Percentiles rank a stretch among this genome's conserved stretches.
Conservation (phyloP, 352 stramenopile species). For the Peronosclerospora sorghi region DNA sequence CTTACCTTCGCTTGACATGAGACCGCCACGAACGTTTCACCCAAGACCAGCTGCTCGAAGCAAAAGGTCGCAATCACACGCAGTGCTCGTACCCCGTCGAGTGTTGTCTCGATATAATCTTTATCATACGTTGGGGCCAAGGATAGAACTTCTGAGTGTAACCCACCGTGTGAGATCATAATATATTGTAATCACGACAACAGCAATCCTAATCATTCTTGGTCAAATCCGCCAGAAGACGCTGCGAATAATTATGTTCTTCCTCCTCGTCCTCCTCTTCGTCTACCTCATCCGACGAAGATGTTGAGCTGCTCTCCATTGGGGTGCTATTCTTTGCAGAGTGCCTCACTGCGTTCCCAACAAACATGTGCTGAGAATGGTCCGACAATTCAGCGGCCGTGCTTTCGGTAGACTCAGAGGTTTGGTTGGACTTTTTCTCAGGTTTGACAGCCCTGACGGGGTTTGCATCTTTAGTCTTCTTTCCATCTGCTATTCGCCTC, state of each 20-base stretch:
- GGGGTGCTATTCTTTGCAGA: slow-evolving; percentile 9
- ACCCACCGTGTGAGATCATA: slow-evolving; percentile 7
- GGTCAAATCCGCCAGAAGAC: slow-evolving; percentile 58
- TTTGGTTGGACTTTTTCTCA: slow-evolving; percentile 14
- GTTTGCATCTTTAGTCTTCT: slow-evolving; percentile 5
- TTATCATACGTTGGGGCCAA: too few species aligned
- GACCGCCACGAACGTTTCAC: too few species aligned
- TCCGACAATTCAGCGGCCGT: slow-evolving; percentile 25
- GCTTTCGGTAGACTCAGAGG: slow-evolving; percentile 17
- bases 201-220: slow-evolving; percentile 41
- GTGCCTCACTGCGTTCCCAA: slow-evolving; percentile 12
- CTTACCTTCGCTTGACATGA: too few species aligned
- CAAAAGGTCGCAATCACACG: too few species aligned
- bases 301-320: slow-evolving; percentile 23
- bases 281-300: slow-evolving; percentile 43
- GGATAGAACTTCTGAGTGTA: too few species aligned
- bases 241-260: slow-evolving; percentile 78
- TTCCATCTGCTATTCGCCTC: slow-evolving; percentile 25
- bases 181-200: slow-evolving; percentile 13
- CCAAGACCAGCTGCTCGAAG: too few species aligned
- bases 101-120: too few species aligned
- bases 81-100: too few species aligned
- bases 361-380: slow-evolving; percentile 2
- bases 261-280: slow-evolving; percentile 47
- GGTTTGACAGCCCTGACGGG: slow-evolving; percentile 5